These are phyloP conservation scores for Auriscalpium vulgare DNA, from an alignment of 768 basidiomycete species.

Conservation along the genomic window DNA sequence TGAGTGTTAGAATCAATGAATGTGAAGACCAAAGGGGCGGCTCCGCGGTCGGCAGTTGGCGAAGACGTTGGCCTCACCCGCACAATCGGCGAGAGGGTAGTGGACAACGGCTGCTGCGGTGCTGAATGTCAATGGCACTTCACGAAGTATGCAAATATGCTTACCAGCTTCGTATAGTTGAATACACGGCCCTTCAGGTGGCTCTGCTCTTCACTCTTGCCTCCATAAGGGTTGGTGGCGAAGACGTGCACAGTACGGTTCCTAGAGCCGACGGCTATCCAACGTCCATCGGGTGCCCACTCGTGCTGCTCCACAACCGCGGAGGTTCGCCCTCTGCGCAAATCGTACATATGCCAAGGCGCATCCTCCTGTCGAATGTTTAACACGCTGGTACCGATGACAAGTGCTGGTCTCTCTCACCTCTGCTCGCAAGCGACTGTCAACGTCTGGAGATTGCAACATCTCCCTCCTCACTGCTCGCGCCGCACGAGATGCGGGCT, in stretches of 20 bases:
- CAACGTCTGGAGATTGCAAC: too few species aligned
- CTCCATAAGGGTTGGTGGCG: slow-evolving; percentile 70
- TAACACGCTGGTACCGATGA: too few species aligned
- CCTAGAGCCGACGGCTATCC: slow-evolving; percentile 60
- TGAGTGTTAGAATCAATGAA: slow-evolving; percentile 37
- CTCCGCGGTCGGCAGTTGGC: slow-evolving; percentile 17
- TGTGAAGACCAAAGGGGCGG: slow-evolving; percentile 44
- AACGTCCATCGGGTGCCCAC: slow-evolving; percentile 53
- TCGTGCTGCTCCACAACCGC: slow-evolving; percentile 50
- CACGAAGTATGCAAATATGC: slow-evolving; percentile 8
- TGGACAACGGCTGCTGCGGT: slow-evolving; percentile 41
- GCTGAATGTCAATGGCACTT: background rate
- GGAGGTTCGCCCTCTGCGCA: slow-evolving; percentile 64
- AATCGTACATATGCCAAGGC: slow-evolving; percentile 56
- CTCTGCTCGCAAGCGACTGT: too few species aligned
- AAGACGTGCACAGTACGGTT: slow-evolving; percentile 67
- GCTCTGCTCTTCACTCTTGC: slow-evolving; percentile 52
- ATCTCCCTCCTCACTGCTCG: slow-evolving; percentile 2
- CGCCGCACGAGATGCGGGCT: slow-evolving; percentile 19
- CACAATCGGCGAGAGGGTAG: slow-evolving; percentile 47
- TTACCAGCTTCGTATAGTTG: slow-evolving; percentile 45
- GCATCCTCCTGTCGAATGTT: slow-evolving; percentile 6
- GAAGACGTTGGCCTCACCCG: slow-evolving; percentile 35
- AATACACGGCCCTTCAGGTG: slow-evolving; percentile 51
- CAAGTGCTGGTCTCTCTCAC: too few species aligned